Conservation (phyloP, 495 filamentous ascomycete genomes). For the Bacidia gigantensis region DNA sequence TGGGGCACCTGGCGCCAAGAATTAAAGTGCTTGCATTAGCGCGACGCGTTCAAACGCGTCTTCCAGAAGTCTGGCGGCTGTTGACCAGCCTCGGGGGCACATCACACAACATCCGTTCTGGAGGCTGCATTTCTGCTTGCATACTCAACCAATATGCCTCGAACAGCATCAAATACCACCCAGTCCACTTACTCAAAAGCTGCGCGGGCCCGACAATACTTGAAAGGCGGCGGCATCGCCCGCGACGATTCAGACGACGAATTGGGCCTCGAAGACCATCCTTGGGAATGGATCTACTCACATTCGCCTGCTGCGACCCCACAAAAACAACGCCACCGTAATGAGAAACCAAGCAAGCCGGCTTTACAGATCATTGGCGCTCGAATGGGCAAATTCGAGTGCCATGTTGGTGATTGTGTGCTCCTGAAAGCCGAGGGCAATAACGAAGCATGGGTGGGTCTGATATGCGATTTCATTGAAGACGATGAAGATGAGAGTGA, state of each 20-base stretch:
- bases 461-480: conserved; percentile 69
- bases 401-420: conserved; percentile 65
- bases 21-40: conserved; percentile 20
- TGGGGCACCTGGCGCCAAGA: too few relatives aligned
- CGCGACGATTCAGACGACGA: conserved; percentile 90
- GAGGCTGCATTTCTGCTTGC: background rate
- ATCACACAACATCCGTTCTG: too few relatives aligned
- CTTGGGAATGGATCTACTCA: conserved; percentile 89
- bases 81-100: too few relatives aligned
- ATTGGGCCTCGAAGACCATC: conserved; percentile 65
- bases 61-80: background rate
- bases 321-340: conserved; percentile 17
- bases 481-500: conserved; percentile 42
- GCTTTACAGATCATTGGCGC: conserved; percentile 52
- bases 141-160: conserved; percentile 20
- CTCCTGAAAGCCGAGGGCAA: conserved; percentile 72
- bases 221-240: conserved; percentile 50
- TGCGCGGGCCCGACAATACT: conserved; percentile 43
- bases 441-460: conserved; percentile 78
- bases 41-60: conserved; percentile 12
- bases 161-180: conserved; percentile 3
- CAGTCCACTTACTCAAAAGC: conserved; percentile 12
- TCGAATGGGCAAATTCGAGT: conserved; percentile 73
- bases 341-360: too few relatives aligned
- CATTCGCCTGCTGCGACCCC: conserved; percentile 11